Evolutionary conservation across 768 basidiomycete genomes (phyloP).

Genomic region (Boletus subparvulus): DNA sequence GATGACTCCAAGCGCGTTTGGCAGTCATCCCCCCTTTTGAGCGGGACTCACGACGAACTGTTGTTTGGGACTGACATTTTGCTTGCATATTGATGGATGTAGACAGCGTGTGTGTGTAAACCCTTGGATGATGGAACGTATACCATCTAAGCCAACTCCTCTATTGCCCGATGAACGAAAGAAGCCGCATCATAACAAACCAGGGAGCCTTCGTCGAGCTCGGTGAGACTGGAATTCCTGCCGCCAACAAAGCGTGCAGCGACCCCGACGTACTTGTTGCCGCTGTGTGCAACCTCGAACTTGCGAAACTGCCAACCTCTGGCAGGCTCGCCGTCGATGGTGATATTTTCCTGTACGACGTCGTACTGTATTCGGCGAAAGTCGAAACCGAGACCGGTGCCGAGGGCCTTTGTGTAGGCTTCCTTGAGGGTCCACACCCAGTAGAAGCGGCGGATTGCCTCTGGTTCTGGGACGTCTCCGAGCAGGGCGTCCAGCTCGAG

Average conservation of each 20-base stretch:
- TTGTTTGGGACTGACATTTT: constrained; percentile 31
- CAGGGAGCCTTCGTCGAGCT: constrained; percentile 41
- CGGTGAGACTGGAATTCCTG: constrained; percentile 29
- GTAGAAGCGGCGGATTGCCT: constrained; percentile 65
- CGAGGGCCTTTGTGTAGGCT: constrained; percentile 87
- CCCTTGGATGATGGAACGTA: constrained; percentile 3
- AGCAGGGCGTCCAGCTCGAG: constrained; percentile 36
- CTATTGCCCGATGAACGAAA: constrained; percentile 49
- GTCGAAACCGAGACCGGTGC: constrained; percentile 80
- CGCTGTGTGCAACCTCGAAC: constrained; percentile 50
- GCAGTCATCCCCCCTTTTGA: constrained; percentile 50
- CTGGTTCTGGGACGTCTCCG: constrained; percentile 42
- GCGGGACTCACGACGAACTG: constrained; percentile 29
- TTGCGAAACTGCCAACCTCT: constrained; percentile 68
- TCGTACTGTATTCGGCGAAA: constrained; percentile 76
- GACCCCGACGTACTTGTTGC: constrained; percentile 63
- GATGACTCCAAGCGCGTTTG: constrained; percentile 47
- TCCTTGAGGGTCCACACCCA: constrained; percentile 92
- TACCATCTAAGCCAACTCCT: constrained; percentile 34
- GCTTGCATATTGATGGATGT: constrained; percentile 30
- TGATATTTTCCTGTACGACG: constrained; percentile 47
- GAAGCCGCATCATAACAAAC: constrained; percentile 45
- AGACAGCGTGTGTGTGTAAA: constrained; percentile 16
- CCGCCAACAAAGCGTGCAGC: constrained; percentile 61
- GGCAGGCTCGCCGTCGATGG: constrained; percentile 57